Evolutionary conservation across 2,329 filamentous ascomycete species (phyloP), one percentile per base, ranked within the genome.

Genomic region (Exophiala dermatitidis): DNA sequence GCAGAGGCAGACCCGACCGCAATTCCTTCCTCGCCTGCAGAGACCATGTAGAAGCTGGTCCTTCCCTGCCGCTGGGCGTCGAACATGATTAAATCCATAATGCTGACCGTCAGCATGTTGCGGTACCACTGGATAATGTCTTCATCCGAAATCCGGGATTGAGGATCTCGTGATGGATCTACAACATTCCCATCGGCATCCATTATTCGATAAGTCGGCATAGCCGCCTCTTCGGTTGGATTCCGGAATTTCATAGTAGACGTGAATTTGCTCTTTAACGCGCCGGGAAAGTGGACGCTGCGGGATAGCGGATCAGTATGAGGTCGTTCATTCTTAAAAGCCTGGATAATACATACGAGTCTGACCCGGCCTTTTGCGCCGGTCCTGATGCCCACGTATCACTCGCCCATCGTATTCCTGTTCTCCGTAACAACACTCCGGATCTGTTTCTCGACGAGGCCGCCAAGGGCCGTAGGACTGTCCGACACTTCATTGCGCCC

Each of bases 61-160:
- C 89, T 82, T n/a, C 90, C 90, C 71, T 98, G 93, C 43, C 93
- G 79, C 71, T 98, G 93, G 0, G 93, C 90, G 66, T 98, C 93
- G 66, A 95, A 96, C 90, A 97, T 97, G 68, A 97, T 87, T 51
- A 95, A 71, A 67, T 98, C 93, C 89, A 98, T 93, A 62, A 97
- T 86, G 52, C 86, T 83, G 52, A 85, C 80, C 77, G 74, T 78
- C 53, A 84, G 69, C 82, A 85, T 85, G 63, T 83, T 81, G 60
- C 75, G 79, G 65, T 85, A 85, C 70, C 81, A 75, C 3, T 69
- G 73, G 40, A 83, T 57, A 0, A 80, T 72, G 54, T 93, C 83
- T 49, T 79, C 76, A 54, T 80, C 72, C 38, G 77, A 76, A 1
- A 93, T 80, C 64, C 19, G 19, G 19, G 90, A 72, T 3, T 75